Conservation (phyloP, 768 basidiomycete genomes). For the Calocera viscosa region DNA sequence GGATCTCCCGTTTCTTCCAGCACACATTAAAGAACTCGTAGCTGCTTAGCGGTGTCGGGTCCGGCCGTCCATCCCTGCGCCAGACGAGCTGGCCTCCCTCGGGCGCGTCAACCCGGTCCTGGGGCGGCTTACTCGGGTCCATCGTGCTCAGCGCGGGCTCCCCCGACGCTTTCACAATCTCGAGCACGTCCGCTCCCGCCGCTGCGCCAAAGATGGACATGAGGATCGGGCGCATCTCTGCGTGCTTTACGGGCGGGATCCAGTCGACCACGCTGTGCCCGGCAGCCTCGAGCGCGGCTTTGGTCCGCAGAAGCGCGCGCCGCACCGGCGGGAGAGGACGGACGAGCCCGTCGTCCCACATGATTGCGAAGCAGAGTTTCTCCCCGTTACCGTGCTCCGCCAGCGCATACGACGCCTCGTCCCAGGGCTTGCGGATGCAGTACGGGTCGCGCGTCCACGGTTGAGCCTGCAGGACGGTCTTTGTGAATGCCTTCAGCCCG, state of each 20-base stretch:
- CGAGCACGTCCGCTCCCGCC: not conserved
- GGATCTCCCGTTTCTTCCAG: constrained; percentile 36
- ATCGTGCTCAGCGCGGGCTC: not conserved
- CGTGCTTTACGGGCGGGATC: not conserved
- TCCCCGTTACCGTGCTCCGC: constrained; percentile 41
- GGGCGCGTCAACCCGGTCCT: not conserved
- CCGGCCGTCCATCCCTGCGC: not conserved
- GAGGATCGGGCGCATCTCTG: not conserved
- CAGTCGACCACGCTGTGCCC: constrained; percentile 35
- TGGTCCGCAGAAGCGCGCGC: constrained; percentile 45
- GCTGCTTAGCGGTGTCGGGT: constrained; percentile 29
- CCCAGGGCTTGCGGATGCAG: constrained; percentile 47
- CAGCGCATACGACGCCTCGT: constrained; percentile 44
- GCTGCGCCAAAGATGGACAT: not conserved
- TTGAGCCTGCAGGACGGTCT: constrained; percentile 44
- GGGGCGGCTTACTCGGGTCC: not conserved
- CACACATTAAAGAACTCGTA: constrained; percentile 60
- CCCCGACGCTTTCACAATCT: not conserved
- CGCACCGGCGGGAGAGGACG: constrained; percentile 52
- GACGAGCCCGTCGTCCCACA: constrained; percentile 54
- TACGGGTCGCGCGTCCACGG: constrained; percentile 61
- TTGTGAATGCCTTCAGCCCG: constrained; percentile 52
- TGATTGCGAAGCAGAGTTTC: constrained; percentile 42
- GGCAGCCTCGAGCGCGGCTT: constrained; percentile 43
- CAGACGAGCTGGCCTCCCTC: not conserved